phyloP scores from a whole-genome alignment of 129 eudicot genomes.

The Cynara cardunculus region DNA sequence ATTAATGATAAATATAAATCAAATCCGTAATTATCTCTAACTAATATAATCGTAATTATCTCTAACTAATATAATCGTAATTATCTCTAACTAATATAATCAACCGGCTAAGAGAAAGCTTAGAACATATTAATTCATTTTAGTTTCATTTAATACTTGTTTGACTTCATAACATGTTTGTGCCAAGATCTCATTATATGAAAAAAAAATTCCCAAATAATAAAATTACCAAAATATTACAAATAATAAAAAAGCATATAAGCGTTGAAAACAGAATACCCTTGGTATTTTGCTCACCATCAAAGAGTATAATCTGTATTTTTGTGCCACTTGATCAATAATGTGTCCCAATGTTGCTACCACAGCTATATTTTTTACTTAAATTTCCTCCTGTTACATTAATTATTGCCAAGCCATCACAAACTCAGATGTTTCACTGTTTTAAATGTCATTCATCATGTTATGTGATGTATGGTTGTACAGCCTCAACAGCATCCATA shows the following conservation, averaged over 20 bases:
- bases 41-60: no score
- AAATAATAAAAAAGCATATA: no score
- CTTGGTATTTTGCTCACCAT: not conserved
- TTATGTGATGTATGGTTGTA: not conserved
- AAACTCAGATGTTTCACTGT: not conserved
- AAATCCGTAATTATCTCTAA: no score
- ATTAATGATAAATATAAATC: no score
- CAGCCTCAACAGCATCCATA: no score
- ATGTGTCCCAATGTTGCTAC: not conserved
- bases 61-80: no score
- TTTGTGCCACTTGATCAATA: not conserved
- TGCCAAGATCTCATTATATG: not conserved
- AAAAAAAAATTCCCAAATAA: not conserved
- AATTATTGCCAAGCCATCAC: not conserved
- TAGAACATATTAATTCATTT: not conserved
- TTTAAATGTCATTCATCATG: not conserved
- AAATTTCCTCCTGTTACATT: not conserved
- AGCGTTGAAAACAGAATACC: not conserved
- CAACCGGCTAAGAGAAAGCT: no score
- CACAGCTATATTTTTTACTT: not conserved
- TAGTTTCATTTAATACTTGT: not conserved
- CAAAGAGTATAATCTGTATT: not conserved
- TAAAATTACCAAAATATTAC: not conserved
- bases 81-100: no score
- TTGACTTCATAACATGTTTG: not conserved